Evolutionary conservation across 2,329 filamentous ascomycete species (phyloP), one percentile per base, ranked within the genome.

Genomic region (Chaetomium olivaceum): DNA sequence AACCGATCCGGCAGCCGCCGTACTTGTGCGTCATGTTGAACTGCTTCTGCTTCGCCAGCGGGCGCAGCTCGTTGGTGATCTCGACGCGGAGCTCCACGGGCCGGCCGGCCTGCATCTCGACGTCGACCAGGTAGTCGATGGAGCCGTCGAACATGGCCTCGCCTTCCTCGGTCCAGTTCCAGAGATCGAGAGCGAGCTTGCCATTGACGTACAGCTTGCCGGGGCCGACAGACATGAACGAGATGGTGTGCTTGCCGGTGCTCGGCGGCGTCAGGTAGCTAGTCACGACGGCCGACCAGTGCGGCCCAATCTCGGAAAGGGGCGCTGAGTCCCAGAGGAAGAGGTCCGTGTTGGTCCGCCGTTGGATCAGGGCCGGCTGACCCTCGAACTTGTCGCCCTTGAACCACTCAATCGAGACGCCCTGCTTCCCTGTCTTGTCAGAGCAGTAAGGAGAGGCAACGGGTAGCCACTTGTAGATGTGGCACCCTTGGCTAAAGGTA

Each of bases 81-180:
- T 89, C 85, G 29, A 88, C 82, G 23, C 85, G 81, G 51, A 91
- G 81, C 68, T 89, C 83, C 29, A 89, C 81, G 0, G 86, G 79
- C 67, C 85, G 83, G 60, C 83, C 82, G 14, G 83, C 87, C 71
- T 85, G 80, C 76, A 90, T 85, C 21, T 84, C 79, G 9, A 88
- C 79, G 0, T 87, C 82, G 60, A 88, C 84, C 31, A 89, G 79
- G 61, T 88, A 85, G 71, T 90, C 88, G 62, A 87, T 77, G 0
- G 87, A 90, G 16, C 87, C 87, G 48, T 88, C 87, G 71, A 90
- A 90, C 88, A 90, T 90, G 31, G 88, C 87, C 74, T 90, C 87
- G 25, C 88, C 87, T 69, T 88, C 84, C 67, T 89, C 86, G 0
- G 83, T 88, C 88, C 87, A 90, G 69, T 90, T 79, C 88, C 87